These are phyloP conservation scores for Lolium rigidum DNA, from an alignment of 176 grass and related monocot species.

Conservation along the genomic window DNA sequence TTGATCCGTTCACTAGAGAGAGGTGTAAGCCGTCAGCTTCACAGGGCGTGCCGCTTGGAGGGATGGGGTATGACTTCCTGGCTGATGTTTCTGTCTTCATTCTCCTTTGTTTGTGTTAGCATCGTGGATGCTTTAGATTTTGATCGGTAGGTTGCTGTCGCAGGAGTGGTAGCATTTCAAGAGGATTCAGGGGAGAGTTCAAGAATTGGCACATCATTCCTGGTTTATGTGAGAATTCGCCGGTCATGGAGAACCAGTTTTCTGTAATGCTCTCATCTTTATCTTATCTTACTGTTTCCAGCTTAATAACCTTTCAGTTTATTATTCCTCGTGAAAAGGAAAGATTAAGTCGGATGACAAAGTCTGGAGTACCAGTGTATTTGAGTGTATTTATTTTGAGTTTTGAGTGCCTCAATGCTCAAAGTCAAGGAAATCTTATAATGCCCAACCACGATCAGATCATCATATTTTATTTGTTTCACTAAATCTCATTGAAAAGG, in stretches of 20 bases:
- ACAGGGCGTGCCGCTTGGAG: constrained; percentile 92
- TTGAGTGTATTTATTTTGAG: neutral
- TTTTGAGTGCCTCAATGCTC: constrained; percentile 11
- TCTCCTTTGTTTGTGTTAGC: constrained; percentile 5
- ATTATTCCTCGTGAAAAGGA: neutral
- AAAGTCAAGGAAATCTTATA: neutral
- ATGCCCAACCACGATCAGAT: neutral
- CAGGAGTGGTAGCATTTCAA: constrained; percentile 98
- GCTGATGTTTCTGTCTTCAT: constrained; percentile 23
- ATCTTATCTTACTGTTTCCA: constrained; percentile 22
- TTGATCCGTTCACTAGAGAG: constrained; percentile 97
- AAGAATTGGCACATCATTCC: constrained; percentile 99
- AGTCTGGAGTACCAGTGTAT: neutral
- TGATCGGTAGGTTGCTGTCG: constrained; percentile 48
- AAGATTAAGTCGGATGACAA: neutral
- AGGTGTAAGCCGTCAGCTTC: constrained; percentile 88
- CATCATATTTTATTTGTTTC: constrained; percentile 8
- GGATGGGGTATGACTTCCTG: constrained; percentile 80
- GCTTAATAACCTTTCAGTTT: constrained; percentile 1
- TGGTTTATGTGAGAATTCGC: constrained; percentile 88
- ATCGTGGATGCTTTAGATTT: constrained; percentile 28
- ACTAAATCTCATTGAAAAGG: neutral
- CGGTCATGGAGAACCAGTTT: constrained; percentile 99
- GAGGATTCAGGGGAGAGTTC: constrained; percentile 99
- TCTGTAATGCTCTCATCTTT: constrained; percentile 78